Percentiles rank a stretch among this genome's conserved stretches.
Conservation (phyloP, 805 yeast species). For the Maudiozyma bulderi region DNA sequence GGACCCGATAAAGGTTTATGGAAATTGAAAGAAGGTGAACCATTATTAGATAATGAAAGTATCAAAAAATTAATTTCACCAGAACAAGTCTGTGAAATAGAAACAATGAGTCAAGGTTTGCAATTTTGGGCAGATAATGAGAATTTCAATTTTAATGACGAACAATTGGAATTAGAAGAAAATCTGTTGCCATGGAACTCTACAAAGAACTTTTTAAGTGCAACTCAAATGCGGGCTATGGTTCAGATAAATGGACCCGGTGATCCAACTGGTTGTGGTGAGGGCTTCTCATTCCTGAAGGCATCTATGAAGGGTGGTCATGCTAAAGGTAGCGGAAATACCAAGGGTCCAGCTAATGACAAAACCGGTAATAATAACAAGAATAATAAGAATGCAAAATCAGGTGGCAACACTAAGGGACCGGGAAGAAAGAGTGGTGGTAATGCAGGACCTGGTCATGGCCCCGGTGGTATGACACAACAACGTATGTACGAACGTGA, state of each 20-base stretch:
- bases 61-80: conserved; percentile 81
- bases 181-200: conserved; percentile 91
- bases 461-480: conserved; percentile 73
- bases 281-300: conserved; percentile 77
- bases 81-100: conserved; percentile 79
- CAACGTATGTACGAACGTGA: conserved; percentile 90
- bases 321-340: conserved; percentile 18
- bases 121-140: conserved; percentile 77
- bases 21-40: conserved; percentile 67
- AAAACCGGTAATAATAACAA: conserved; percentile 10
- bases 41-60: conserved; percentile 65
- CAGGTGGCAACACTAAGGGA: not conserved
- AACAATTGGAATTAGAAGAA: conserved; percentile 61
- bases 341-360: conserved; percentile 6
- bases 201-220: conserved; percentile 82
- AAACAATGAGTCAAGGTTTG: conserved; percentile 90
- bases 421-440: not conserved
- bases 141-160: conserved; percentile 37
- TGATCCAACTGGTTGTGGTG: conserved; percentile 86
- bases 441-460: conserved; percentile 42
- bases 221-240: conserved; percentile 97
- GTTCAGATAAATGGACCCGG: conserved; percentile 89
- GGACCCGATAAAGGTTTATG: conserved; percentile 94
- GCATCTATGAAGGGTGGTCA: conserved; percentile 96
- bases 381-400: conserved; percentile 1